Base-by-base conservation (phyloP, 257 asterid species). In the Gardenia jasminoides region DNA sequence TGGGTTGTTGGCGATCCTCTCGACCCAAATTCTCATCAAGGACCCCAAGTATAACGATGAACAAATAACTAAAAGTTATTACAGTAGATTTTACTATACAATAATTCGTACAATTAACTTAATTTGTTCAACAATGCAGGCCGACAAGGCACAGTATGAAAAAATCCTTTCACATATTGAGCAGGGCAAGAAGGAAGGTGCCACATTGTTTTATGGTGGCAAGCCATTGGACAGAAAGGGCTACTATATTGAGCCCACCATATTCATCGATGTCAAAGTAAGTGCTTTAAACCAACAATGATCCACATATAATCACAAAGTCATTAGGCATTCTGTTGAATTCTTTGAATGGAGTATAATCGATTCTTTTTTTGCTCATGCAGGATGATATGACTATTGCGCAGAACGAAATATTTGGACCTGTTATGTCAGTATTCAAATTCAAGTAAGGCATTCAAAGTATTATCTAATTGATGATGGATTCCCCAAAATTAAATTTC, bases 1-100 rank as follows among this genome's bases (percentile, higher is more conserved):
- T 78, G 80, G 85, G 88, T 84, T 30, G 87, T 87, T 70, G 90
- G 88, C 6, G 90, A 87, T 67, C 87, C 90, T 77, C 82, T 84
- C 47, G 88, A 84, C 75, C 87, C 88, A n/a, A 75, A 70, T 58
- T 79, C 79, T 75, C 78, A 75, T 19, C 82, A 86, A 65, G 88
- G 88, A 59, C 90, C 90, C 66, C 90, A 86, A 77, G 90, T 86
- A 84, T 26, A 68, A 36, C 41, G 41, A 36, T 67, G 16, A 4
- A 7, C 47, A 41, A 26, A 20, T 13, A 47, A 19, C 13, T 64
- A 68, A 75, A 65, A 54, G 24, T 28, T 22, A 46, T 4, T 36
- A n/a, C 17, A n/a, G 26, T 61, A 15, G 50, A 54, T 58, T 39
- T 26, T 36, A 56, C 24, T 36, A 3, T 1, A 2, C 10, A 31